Base-by-base conservation (phyloP, 1,284 basidiomycete species). In the Entoloma clypeatum region DNA sequence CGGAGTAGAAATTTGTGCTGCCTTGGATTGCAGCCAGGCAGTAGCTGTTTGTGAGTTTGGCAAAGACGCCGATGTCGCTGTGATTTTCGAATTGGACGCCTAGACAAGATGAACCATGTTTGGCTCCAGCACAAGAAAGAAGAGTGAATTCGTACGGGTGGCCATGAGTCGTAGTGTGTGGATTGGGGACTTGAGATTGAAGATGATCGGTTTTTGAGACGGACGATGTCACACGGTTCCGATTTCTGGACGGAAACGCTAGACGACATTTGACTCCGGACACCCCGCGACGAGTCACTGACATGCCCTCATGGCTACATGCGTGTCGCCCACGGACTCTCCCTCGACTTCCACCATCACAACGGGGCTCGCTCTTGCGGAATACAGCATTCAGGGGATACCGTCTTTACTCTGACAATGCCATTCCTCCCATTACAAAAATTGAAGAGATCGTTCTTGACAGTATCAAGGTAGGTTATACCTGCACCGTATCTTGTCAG, bases 1-100 rank as follows among this genome's bases (percentile, higher is more conserved):
- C 86, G 21, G 92, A 95, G 77, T 96, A 97, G 60, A 99, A 99
- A 72, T 99, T 99, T 55, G 92, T 86, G 62, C 92, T 93, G 57
- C 94, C 95, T 59, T 92, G 90, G 55, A 96, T 81, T 43, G 92
- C 91, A 55, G 81, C 81, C 37, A 96, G 80, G 67, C 92, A 95
- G 76, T 94, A 96, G 61, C 81, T 86, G 75, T 99, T 98, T 58
- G 95, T 98, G 57, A 94, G 80, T 71, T 91, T 96, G 58, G 91
- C 71, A 69, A 93, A 94, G 33, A 95, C 92, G 59, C 93, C 92
- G 55, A 98, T 83, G 60, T 98, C 94, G 68, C 88, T 92, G 67
- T 84, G 93, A 73, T 97, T 97, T 73, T 99, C 94, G 61, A 97
- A 99, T 71, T 92, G 88, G 51, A 88, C 72, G 61, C 90, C 89